Base-by-base conservation (phyloP, 495 filamentous ascomycete genomes). In the Coniosporium apollinis region DNA sequence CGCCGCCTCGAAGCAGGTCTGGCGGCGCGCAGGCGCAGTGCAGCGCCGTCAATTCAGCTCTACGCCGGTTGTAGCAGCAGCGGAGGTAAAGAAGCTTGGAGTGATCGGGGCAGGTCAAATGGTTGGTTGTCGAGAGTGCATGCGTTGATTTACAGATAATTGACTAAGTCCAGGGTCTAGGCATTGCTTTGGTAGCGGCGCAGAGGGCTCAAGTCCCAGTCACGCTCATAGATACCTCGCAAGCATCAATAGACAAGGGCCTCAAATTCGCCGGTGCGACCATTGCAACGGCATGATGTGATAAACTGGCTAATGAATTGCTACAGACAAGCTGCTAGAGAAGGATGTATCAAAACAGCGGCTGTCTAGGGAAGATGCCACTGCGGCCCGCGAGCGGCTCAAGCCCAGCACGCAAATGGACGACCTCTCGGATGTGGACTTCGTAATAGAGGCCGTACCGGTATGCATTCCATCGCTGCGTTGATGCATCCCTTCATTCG, bases 91-190 rank as follows among this genome's bases (percentile, higher is more conserved):
- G 61, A 76, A 72, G 36, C 61, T 97, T 14, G 89, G 89, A 38
- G 91, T 99, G 20, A 62, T 99, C 46, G 91, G 91, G 39, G 89
- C 87, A 31, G 91, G 91, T 13, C 91, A 96, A 55, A 96, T 96
- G 84, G 84, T 89, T 62, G 55, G 57, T 54, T 33, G 21, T 26
- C 13, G 24, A 26, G 9, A 13, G 7, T 13, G 24, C 13, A 7
- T 26, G 13, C 24, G 7, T 8, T 7, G 8, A 26, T 26, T 8
- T 13, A 38, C 43, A 31, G 2, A n/a, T 22, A 43, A 44, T 50
- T 62, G 40, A 57, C 39, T 13, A 28, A 40, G 10, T 22, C 38
- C 46, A 96, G 89, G 89, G 91, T 41, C 65, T 99, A 33, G 91
- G 91, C 33, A 96, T 99, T 52, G 91, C 89, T 10, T 68, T 99